Percentiles rank a stretch among this genome's conserved stretches.
phyloP scores from a whole-genome alignment of 257 asterid species.

The Henckelia pumila region DNA sequence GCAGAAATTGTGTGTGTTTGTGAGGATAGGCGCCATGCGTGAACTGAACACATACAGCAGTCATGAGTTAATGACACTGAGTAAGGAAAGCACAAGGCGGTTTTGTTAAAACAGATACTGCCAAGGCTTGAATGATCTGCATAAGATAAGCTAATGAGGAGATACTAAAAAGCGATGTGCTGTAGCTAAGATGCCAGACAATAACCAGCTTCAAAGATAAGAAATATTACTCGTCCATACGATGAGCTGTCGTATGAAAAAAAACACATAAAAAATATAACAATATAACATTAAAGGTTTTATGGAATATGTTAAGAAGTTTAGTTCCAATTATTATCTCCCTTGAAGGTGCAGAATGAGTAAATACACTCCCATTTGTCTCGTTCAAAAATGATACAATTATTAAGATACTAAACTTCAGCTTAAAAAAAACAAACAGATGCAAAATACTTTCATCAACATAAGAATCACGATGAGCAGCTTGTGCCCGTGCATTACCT shows the following conservation, averaged over 20 bases:
- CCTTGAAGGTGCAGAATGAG: constrained; percentile 1
- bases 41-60: not conserved
- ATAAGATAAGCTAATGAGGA: not conserved
- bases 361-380: constrained; percentile 16
- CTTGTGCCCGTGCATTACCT: constrained; percentile 50
- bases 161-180: not conserved
- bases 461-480: constrained; percentile 16
- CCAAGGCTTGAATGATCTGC: constrained; percentile 10
- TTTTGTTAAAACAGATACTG: constrained; percentile 6
- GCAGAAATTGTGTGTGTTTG: not conserved
- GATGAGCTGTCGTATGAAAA: constrained; percentile 3
- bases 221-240: constrained; percentile 1
- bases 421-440: not conserved
- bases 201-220: constrained; percentile 21
- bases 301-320: not conserved
- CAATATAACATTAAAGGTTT: not conserved
- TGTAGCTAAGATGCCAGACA: not conserved
- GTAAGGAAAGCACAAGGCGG: constrained; percentile 3
- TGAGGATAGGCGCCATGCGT: not conserved
- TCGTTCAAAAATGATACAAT: constrained; percentile 4
- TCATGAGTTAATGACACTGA: constrained; percentile 1
- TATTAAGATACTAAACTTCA: too few species aligned
- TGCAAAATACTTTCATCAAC: constrained; percentile 14
- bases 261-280: not conserved
- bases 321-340: constrained; percentile 10